phyloP scores from a whole-genome alignment of 2,329 filamentous ascomycete genomes.

The Akanthomyces dipterigenus region DNA sequence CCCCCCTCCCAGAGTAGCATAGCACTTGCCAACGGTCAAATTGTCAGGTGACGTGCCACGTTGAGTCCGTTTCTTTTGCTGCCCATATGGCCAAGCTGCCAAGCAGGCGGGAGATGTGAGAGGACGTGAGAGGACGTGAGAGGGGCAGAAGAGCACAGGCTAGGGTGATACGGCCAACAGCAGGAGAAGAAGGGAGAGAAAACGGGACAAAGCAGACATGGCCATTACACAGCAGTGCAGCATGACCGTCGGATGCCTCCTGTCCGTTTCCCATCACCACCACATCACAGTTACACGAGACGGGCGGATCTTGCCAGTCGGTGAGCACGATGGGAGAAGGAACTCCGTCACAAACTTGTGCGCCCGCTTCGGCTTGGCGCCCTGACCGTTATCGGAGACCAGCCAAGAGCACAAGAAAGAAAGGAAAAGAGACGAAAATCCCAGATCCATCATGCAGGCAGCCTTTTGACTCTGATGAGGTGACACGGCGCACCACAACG shows the following conservation, averaged over 20 bases:
- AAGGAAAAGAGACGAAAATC: not conserved
- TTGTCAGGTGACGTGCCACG: not conserved
- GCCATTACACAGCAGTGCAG: too few relatives aligned
- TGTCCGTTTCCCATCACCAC: too few relatives aligned
- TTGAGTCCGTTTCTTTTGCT: not conserved
- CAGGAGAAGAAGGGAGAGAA: too few relatives aligned
- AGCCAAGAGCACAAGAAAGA: not conserved
- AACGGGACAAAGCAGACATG: too few relatives aligned
- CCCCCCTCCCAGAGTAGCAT: not conserved
- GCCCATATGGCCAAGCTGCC: not conserved
- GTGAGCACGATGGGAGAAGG: not conserved
- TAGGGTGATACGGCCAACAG: too few relatives aligned
- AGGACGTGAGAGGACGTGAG: too few relatives aligned
- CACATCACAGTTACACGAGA: too few relatives aligned
- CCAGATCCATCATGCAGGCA: conserved; percentile 6
- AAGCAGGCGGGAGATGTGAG: too few relatives aligned
- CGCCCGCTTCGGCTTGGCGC: too few relatives aligned
- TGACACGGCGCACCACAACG: not conserved
- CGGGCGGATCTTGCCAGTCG: too few relatives aligned
- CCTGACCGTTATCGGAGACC: not conserved
- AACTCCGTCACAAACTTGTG: not conserved
- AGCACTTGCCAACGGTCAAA: not conserved
- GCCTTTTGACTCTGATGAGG: conserved; percentile 1
- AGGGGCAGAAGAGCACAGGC: too few relatives aligned
- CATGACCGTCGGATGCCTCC: too few relatives aligned